A percentile compares a stretch with the other conserved stretches of the same genome.
Conservation (phyloP, 305 asterid genomes). For the Plantago rigida region DNA sequence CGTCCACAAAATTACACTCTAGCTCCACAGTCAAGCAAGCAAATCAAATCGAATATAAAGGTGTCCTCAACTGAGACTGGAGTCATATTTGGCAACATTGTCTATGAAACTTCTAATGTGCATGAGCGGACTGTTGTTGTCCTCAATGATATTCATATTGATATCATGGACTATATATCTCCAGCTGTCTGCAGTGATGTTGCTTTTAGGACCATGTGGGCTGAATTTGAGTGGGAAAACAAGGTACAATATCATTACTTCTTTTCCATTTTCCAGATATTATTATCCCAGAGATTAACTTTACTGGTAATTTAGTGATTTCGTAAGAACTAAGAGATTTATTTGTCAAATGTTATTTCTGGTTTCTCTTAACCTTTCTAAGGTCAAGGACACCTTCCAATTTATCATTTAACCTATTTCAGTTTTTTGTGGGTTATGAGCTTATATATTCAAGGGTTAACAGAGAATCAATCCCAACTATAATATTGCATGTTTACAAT, state of each 20-base stretch:
- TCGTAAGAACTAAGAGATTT: slow-evolving; percentile 3
- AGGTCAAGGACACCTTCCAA: too few species aligned
- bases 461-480: too few species aligned
- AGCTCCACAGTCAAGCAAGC: slow-evolving; percentile 55
- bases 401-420: too few species aligned
- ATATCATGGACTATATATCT: slow-evolving; percentile 59
- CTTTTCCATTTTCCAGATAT: slow-evolving; percentile 16
- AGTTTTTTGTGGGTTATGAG: too few species aligned
- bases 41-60: slow-evolving; percentile 51
- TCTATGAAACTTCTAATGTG: slow-evolving; percentile 55
- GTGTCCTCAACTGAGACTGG: slow-evolving; percentile 61
- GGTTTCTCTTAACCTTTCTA: too few species aligned
- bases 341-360: neutral
- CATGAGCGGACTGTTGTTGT: slow-evolving; percentile 51
- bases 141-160: slow-evolving; percentile 53
- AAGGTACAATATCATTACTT: slow-evolving; percentile 33
- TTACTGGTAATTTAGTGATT: slow-evolving; percentile 1
- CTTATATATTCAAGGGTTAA: too few species aligned
- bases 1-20: slow-evolving; percentile 57
- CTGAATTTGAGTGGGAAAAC: slow-evolving; percentile 65
- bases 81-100: slow-evolving; percentile 57
- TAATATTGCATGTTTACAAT: too few species aligned
- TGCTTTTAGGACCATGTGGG: slow-evolving; percentile 58
- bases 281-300: slow-evolving; percentile 1
- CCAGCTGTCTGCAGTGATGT: slow-evolving; percentile 53